A percentile compares a stretch with the other conserved stretches of the same genome.
These are phyloP conservation scores for Cyathus striatus DNA, from an alignment of 768 basidiomycete genomes.

Conservation along the genomic window DNA sequence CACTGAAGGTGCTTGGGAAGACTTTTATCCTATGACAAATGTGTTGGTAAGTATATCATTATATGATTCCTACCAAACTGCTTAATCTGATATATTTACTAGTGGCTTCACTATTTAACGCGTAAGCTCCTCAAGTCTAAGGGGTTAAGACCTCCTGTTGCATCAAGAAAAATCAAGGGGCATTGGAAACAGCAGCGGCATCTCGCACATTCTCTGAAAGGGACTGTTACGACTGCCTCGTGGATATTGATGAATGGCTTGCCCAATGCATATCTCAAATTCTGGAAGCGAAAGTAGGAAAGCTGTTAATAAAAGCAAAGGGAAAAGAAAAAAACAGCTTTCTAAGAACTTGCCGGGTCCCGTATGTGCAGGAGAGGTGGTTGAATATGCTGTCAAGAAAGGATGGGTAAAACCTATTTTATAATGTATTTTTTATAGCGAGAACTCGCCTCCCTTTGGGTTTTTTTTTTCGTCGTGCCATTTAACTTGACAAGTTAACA, in stretches of 20 bases:
- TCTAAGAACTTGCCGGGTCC: conserved; percentile 21
- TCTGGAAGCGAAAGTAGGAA: conserved; percentile 19
- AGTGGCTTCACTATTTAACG: conserved; percentile 92
- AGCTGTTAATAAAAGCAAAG: conserved; percentile 24
- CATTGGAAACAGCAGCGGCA: conserved; percentile 4
- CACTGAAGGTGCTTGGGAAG: conserved; percentile 63
- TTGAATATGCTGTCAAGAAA: conserved; percentile 52
- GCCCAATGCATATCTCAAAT: conserved; percentile 36
- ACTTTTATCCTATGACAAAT: conserved; percentile 79
- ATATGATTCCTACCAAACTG: neutral
- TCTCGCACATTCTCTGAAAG: conserved; percentile 50
- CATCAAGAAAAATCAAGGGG: conserved; percentile 34
- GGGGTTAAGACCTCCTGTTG: conserved; percentile 51
- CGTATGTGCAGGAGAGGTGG: conserved; percentile 54
- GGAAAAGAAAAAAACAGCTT: conserved; percentile 23
- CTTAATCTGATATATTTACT: conserved; percentile 6
- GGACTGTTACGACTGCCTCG: conserved; percentile 64
- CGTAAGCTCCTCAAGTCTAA: conserved; percentile 69
- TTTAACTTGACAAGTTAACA: neutral
- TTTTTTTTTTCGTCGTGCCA: no score
- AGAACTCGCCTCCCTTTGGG: conserved; percentile 3
- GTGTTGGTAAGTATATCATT: conserved; percentile 62
- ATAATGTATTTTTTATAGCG: conserved; percentile 7
- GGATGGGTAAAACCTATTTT: conserved; percentile 47
- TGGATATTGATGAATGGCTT: conserved; percentile 61